Evolutionary conservation across 106 monocot genomes (phyloP).

Genomic region (Hemerocallis citrina): DNA sequence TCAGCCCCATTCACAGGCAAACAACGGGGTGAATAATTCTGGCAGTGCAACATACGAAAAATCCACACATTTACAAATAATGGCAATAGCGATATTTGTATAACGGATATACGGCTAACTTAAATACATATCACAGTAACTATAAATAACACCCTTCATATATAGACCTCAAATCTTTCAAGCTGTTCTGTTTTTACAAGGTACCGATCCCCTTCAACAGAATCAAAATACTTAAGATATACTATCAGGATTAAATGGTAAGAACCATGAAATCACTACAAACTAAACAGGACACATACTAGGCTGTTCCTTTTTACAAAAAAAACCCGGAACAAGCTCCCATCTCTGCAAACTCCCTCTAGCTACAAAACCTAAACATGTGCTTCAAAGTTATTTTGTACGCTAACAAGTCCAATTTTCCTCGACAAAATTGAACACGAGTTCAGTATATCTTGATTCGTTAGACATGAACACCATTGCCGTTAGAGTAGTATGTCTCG

Average conservation of each 20-base stretch:
- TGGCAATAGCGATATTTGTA: too few species aligned
- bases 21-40: too few species aligned
- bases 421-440: slow-evolving; percentile 6
- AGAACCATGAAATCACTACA: not conserved
- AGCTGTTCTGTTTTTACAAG: slow-evolving; percentile 7
- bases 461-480: slow-evolving; percentile 60
- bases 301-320: slow-evolving; percentile 22
- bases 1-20: too few species aligned
- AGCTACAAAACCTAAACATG: not conserved
- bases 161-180: not conserved
- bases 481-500: slow-evolving; percentile 33
- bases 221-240: slow-evolving; percentile 1
- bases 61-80: too few species aligned
- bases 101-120: too few species aligned
- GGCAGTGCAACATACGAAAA: too few species aligned
- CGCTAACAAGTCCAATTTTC: not conserved
- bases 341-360: slow-evolving; percentile 2
- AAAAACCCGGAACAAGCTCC: slow-evolving; percentile 29
- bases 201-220: not conserved
- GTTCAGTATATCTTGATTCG: not conserved
- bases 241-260: not conserved
- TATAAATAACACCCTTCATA: too few species aligned
- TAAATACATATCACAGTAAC: too few species aligned
- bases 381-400: not conserved
- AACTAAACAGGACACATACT: not conserved